Conservation (phyloP, 2,329 filamentous ascomycete genomes). For the Penicillium brasilianum region DNA sequence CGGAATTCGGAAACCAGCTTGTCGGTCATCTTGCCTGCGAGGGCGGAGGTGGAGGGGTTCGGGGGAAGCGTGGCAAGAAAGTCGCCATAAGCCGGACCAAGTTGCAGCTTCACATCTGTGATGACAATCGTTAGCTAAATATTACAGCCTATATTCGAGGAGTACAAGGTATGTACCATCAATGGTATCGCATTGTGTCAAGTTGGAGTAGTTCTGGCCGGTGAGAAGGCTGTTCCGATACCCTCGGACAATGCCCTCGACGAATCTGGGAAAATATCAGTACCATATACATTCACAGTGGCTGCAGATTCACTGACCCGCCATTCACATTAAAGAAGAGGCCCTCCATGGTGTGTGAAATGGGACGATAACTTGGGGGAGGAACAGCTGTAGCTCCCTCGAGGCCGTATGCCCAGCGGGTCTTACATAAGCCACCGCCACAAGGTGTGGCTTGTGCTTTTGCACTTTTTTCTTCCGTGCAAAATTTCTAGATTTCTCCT, state of each 20-base stretch:
- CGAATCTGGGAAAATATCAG: conserved; percentile 66
- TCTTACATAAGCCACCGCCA: conserved; percentile 45
- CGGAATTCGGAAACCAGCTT: conserved; percentile 98
- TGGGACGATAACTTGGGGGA: conserved; percentile 26
- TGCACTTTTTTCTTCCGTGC: conserved; percentile 43
- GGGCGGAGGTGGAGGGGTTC: conserved; percentile 93
- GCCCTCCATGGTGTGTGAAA: conserved; percentile 72
- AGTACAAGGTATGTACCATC: conserved; percentile 66
- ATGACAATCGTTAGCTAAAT: conserved; percentile 12
- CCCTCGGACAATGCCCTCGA: conserved; percentile 95
- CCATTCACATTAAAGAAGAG: conserved; percentile 94
- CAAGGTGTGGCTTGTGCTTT: conserved; percentile 37
- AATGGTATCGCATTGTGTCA: conserved; percentile 97
- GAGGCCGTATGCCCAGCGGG: conserved; percentile 17
- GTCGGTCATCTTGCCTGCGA: conserved; percentile 94
- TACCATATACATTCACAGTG: conserved; percentile 11
- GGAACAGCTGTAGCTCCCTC: conserved; percentile 29
- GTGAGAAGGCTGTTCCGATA: conserved; percentile 95
- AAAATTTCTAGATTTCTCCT: conserved; percentile 45
- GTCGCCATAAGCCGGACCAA: conserved; percentile 95
- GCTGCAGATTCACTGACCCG: conserved; percentile 62
- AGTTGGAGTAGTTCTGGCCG: conserved; percentile 86
- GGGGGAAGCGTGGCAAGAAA: conserved; percentile 92
- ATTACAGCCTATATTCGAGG: background rate
- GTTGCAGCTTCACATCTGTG: conserved; percentile 94